phyloP scores from a whole-genome alignment of 176 grass and related monocot species.

The Tillandsia leiboldiana region DNA sequence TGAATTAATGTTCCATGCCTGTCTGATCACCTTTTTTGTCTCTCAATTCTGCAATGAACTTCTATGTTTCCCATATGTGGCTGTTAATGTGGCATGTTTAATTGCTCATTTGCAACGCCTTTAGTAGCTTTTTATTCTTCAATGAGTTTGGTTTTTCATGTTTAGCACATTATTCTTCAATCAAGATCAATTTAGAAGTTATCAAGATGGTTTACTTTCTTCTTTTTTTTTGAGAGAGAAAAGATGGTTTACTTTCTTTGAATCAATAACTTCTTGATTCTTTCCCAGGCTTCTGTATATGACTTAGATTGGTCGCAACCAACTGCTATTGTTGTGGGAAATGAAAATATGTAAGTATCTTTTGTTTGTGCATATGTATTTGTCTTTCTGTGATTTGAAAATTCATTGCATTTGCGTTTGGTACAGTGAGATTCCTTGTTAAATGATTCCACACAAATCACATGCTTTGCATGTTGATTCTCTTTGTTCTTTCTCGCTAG shows the following conservation, averaged over 20 bases:
- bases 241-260: constrained; percentile 10
- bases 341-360: constrained; percentile 60
- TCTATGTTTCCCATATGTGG: background rate
- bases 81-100: background rate
- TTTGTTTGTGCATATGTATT: constrained; percentile 7
- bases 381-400: constrained; percentile 19
- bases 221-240: too few relatives aligned
- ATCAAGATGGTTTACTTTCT: background rate
- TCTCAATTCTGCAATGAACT: background rate
- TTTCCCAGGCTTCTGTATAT: constrained; percentile 75
- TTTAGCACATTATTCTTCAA: background rate
- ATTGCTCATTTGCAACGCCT: background rate
- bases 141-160: too few relatives aligned
- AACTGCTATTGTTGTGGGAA: constrained; percentile 94
- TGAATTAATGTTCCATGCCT: background rate
- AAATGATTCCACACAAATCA: too few relatives aligned
- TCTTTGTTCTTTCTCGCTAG: too few relatives aligned
- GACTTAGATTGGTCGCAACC: constrained; percentile 97
- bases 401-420: constrained; percentile 9
- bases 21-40: background rate
- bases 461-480: too few relatives aligned
- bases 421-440: constrained; percentile 1
- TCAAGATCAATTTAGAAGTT: background rate
- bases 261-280: constrained; percentile 6
- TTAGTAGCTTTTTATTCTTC: too few relatives aligned